Conservation (phyloP, 345 rosid genomes). For the Aquilaria malaccensis region DNA sequence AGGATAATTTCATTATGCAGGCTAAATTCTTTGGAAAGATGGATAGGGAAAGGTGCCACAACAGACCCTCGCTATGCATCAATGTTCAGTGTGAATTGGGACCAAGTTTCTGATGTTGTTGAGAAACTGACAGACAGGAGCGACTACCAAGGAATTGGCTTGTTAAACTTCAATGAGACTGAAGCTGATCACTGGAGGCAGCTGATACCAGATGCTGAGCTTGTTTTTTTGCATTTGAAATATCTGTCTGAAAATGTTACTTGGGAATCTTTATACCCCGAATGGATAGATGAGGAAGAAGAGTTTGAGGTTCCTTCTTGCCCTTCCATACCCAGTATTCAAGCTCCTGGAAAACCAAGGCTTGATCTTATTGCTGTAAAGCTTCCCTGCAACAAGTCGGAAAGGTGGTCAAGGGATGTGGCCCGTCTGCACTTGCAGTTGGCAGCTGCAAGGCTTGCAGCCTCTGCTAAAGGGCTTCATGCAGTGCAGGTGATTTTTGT, state of each 20-base stretch:
- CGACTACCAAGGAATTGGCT: conserved; percentile 61
- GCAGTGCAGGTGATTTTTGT: conserved; percentile 59
- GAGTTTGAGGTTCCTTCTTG: conserved; percentile 75
- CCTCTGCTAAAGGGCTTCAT: conserved; percentile 67
- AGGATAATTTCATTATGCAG: conserved; percentile 21
- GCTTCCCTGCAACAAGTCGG: conserved; percentile 67
- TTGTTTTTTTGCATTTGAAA: conserved; percentile 47
- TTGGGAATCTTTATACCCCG: conserved; percentile 83
- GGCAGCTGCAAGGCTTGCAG: conserved; percentile 70
- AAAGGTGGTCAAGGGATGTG: conserved; percentile 79
- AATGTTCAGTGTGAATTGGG: conserved; percentile 50
- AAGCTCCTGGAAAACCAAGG: conserved; percentile 66
- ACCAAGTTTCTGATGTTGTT: conserved; percentile 42
- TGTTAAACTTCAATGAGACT: conserved; percentile 54
- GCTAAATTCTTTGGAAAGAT: conserved; percentile 36
- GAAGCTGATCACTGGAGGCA: conserved; percentile 59
- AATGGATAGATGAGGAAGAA: conserved; percentile 96
- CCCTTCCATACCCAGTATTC: conserved; percentile 64
- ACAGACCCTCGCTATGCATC: conserved; percentile 56
- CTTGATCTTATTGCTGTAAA: conserved; percentile 64
- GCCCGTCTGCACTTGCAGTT: conserved; percentile 84
- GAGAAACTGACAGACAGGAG: conserved; percentile 38
- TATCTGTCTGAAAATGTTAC: conserved; percentile 35
- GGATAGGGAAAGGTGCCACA: conserved; percentile 33
- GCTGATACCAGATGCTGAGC: conserved; percentile 50